Base-by-base conservation (phyloP, 208 protist species). In the Wallacemonas sp. region DNA sequence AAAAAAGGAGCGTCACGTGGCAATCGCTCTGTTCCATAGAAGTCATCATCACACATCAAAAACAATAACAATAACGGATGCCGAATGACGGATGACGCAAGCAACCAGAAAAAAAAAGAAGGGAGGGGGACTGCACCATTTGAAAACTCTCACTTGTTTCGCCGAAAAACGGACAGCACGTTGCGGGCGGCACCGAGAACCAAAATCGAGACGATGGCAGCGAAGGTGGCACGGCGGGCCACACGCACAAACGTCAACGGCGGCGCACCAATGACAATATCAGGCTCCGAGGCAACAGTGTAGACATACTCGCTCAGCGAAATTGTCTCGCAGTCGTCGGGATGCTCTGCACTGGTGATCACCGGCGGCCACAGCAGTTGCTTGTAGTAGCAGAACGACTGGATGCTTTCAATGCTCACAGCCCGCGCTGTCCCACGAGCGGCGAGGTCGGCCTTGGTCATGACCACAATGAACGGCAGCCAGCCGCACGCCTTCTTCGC, bases 351-450 rank as follows among this genome's bases (percentile, higher is more conserved):
- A 62, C 85, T 92, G 43, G 84, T 91, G 17, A 85, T 47, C 19
- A 95, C 82, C 11, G 90, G 90, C 2, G 90, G 90, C 90, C 90
- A 95, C 24, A 95, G 61, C 1, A 95, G 63, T 46, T 76, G 80
- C 38, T 92, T 67, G 14, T 74, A 61, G 21, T 68, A 55, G 38
- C 85, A 92, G 68, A 88, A 92, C 11, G 48, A 21, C 48, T 72
- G 30, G 47, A 83, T 61, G 12, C 36, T 17, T 14, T 70, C 57
- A 12, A 60, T 70, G 19, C 23, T 32, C 4, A 11, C 33, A 12
- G 36, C 54, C 5, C 57, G 26, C 12, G 11, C 49, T 17, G 58
- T 55, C 17, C 29, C 65, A 39, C 41, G 38, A 14, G 41, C 5
- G 5, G 60, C 60, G 5, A 70, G 56, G 29, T 94, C 91, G 0